phyloP scores from a whole-genome alignment of 768 basidiomycete species.

The Cyathus striatus region DNA sequence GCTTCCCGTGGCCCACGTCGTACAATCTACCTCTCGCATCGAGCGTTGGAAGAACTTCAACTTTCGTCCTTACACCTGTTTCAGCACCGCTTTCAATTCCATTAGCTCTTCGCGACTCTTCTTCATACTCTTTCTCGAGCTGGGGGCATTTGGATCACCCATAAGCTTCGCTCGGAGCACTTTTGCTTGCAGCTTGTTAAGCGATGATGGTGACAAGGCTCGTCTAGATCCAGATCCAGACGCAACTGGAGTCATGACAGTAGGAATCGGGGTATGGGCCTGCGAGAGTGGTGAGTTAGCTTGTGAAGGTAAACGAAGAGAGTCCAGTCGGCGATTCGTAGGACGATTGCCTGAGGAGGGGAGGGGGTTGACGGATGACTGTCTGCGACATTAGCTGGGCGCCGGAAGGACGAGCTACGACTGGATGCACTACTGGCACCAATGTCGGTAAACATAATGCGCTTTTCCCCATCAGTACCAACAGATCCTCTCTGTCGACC shows the following conservation, averaged over 20 bases:
- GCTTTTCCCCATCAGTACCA: constrained; percentile 37
- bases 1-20: constrained; percentile 81
- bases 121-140: constrained; percentile 85
- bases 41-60: constrained; percentile 86
- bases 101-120: constrained; percentile 47
- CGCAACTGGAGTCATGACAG: constrained; percentile 76
- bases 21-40: constrained; percentile 84
- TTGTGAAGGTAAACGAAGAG: constrained; percentile 58
- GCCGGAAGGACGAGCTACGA: constrained; percentile 83
- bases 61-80: constrained; percentile 46
- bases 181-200: constrained; percentile 91
- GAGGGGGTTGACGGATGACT: constrained; percentile 61
- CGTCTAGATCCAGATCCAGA: constrained; percentile 36
- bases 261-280: constrained; percentile 81
- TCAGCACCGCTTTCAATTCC: constrained; percentile 31
- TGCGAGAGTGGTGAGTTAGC: constrained; percentile 53
- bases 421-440: constrained; percentile 61
- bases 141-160: constrained; percentile 68
- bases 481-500: constrained; percentile 23
- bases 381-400: constrained; percentile 62
- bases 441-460: constrained; percentile 67
- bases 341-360: constrained; percentile 32
- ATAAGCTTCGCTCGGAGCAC: constrained; percentile 89
- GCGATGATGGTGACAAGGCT: constrained; percentile 65
- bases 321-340: constrained; percentile 50